Percentiles rank a stretch among this genome's conserved stretches.
Evolutionary conservation across 371 early-diverging fungal species (phyloP).

Genomic region (Mortierella sp.): DNA sequence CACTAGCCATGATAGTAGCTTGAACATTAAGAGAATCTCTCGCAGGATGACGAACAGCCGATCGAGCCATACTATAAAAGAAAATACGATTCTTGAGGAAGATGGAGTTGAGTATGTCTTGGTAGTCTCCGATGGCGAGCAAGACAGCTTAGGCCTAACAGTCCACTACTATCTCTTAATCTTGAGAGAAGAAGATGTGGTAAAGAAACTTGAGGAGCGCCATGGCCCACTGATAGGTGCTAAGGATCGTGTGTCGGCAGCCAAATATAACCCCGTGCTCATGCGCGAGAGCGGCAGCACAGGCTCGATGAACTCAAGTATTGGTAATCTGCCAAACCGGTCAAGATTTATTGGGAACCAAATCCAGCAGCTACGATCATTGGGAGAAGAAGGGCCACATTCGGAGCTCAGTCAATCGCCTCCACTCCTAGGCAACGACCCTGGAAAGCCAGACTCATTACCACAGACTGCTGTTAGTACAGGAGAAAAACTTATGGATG

Average conservation of each 20-base stretch:
- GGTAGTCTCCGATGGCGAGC: constrained; percentile 48
- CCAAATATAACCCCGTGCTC: constrained; percentile 20
- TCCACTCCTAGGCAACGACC: neutral
- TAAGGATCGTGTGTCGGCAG: constrained; percentile 42
- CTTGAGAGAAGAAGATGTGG: constrained; percentile 49
- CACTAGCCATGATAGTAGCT: constrained; percentile 46
- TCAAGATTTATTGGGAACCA: constrained; percentile 8
- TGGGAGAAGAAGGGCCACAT: constrained; percentile 7
- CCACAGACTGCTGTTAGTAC: constrained; percentile 1
- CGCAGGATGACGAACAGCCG: constrained; percentile 45
- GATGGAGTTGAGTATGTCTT: constrained; percentile 54
- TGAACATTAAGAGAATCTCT: constrained; percentile 31
- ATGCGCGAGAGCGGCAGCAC: constrained; percentile 11
- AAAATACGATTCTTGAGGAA: constrained; percentile 32
- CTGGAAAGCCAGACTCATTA: neutral
- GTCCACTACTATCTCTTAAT: constrained; percentile 54
- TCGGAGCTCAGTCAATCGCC: constrained; percentile 10
- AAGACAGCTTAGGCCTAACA: constrained; percentile 46
- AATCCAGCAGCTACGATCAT: constrained; percentile 5
- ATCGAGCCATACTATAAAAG: constrained; percentile 38
- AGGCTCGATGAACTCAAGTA: neutral
- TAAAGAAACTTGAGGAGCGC: constrained; percentile 52
- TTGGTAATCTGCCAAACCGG: neutral
- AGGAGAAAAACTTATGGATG: constrained; percentile 50
- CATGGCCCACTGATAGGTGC: constrained; percentile 51